Conservation (phyloP, 345 rosid species). For the Salix suchowensis region DNA sequence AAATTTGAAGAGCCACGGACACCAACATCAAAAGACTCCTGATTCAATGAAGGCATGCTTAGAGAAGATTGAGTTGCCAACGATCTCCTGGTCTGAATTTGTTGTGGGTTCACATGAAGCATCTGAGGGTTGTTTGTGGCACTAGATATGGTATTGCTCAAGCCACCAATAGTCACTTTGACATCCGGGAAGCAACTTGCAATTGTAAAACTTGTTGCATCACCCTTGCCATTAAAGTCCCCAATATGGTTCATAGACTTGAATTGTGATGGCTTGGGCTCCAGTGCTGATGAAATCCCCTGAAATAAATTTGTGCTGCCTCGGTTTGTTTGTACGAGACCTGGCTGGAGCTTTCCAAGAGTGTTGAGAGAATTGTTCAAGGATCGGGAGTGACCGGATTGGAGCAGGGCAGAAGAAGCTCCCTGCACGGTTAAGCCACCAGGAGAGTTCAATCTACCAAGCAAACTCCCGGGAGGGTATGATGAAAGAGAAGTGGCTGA, state of each 20-base stretch:
- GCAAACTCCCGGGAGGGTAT: slow-evolving; percentile 42
- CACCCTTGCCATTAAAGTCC: slow-evolving; percentile 37
- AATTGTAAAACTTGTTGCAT: slow-evolving; percentile 24
- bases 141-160: slow-evolving; percentile 35
- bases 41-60: slow-evolving; percentile 33
- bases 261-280: slow-evolving; percentile 42
- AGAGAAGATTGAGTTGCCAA: slow-evolving; percentile 46
- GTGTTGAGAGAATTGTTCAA: slow-evolving; percentile 34
- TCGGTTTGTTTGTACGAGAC: slow-evolving; percentile 35
- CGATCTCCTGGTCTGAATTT: slow-evolving; percentile 22
- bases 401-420: slow-evolving; percentile 47
- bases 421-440: slow-evolving; percentile 46
- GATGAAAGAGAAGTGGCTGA: slow-evolving; percentile 47
- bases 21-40: slow-evolving; percentile 33
- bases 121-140: slow-evolving; percentile 38
- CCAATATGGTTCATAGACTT: slow-evolving; percentile 38
- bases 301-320: slow-evolving; percentile 36
- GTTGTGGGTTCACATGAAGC: slow-evolving; percentile 39
- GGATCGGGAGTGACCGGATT: slow-evolving; percentile 41
- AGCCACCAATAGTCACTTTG: slow-evolving; percentile 32
- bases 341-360: slow-evolving; percentile 45
- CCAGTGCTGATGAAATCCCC: slow-evolving; percentile 41
- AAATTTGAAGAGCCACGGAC: slow-evolving; percentile 39
- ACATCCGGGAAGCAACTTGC: slow-evolving; percentile 34
- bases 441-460: slow-evolving; percentile 56